A percentile compares a stretch with the other conserved stretches of the same genome.
Evolutionary conservation across 345 rosid species (phyloP).

Genomic region (Microthlaspi erraticum): DNA sequence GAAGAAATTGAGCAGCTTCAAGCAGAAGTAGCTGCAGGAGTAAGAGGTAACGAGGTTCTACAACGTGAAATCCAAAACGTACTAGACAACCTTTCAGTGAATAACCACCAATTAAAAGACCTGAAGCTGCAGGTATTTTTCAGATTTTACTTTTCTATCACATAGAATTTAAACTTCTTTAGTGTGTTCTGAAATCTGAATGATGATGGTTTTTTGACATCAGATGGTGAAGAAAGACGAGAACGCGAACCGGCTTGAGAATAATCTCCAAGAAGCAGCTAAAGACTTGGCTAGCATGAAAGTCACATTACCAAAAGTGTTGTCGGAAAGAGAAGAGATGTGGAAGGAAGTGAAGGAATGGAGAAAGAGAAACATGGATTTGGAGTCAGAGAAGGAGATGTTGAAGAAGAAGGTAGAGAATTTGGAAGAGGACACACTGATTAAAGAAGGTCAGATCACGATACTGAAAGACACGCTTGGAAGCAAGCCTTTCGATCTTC

Average conservation of each 20-base stretch:
- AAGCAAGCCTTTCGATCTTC: constrained; percentile 62
- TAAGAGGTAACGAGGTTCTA: constrained; percentile 76
- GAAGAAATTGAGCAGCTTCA: constrained; percentile 81
- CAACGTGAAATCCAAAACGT: constrained; percentile 68
- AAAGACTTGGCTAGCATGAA: constrained; percentile 57
- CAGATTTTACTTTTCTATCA: background rate
- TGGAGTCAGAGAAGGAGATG: constrained; percentile 67
- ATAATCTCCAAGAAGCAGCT: constrained; percentile 60
- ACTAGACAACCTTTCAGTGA: constrained; percentile 70
- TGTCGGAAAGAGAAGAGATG: constrained; percentile 80
- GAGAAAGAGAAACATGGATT: constrained; percentile 72
- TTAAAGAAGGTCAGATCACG: constrained; percentile 91
- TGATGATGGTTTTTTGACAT: constrained; percentile 13
- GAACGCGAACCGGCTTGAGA: constrained; percentile 52
- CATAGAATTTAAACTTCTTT: background rate
- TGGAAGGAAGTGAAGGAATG: constrained; percentile 75
- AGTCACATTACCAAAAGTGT: constrained; percentile 73
- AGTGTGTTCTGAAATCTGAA: background rate
- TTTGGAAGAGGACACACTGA: constrained; percentile 79
- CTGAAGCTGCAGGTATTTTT: constrained; percentile 76
- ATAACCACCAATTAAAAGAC: constrained; percentile 71
- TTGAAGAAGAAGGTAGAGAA: constrained; percentile 81
- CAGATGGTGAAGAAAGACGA: constrained; percentile 85
- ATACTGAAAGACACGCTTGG: constrained; percentile 77
- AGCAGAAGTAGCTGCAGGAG: constrained; percentile 83